phyloP scores from a whole-genome alignment of 768 basidiomycete genomes.

The Rhodosporidiobolus sp. region DNA sequence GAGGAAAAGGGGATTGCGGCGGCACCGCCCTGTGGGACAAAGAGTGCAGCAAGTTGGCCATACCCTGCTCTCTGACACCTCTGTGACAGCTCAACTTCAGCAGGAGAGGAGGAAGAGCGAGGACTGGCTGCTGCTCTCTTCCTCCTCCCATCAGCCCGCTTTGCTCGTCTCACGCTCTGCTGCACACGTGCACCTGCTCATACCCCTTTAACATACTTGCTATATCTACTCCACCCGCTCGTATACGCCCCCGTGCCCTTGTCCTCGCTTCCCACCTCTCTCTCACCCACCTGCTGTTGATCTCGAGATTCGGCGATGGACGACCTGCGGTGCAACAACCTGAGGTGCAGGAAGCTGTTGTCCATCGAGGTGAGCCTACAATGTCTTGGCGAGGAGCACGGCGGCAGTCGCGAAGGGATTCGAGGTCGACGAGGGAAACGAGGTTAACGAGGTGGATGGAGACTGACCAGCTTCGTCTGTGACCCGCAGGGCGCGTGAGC shows the following conservation, averaged over 20 bases:
- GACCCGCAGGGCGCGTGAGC: neutral
- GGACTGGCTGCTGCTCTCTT: neutral
- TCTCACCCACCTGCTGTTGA: neutral
- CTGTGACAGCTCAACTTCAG: too few relatives aligned
- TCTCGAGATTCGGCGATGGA: constrained; percentile 11
- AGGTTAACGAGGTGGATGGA: too few relatives aligned
- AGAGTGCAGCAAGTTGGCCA: too few relatives aligned
- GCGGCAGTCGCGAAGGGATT: too few relatives aligned
- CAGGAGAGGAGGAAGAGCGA: neutral
- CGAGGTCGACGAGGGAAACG: neutral
- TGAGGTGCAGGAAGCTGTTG: constrained; percentile 33
- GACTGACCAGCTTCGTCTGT: neutral
- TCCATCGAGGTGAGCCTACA: constrained; percentile 19
- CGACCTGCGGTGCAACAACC: constrained; percentile 34
- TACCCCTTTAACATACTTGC: too few relatives aligned
- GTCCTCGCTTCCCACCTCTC: neutral
- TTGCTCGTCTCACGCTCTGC: neutral
- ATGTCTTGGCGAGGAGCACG: neutral
- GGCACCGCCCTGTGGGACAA: too few relatives aligned
- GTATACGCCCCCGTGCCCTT: too few relatives aligned
- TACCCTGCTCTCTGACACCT: too few relatives aligned
- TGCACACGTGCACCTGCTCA: neutral
- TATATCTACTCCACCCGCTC: neutral
- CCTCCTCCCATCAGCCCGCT: neutral
- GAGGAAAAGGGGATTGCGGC: too few relatives aligned